Conservation (phyloP, 495 filamentous ascomycete species). For the Melanomma pulvis-pyrius region DNA sequence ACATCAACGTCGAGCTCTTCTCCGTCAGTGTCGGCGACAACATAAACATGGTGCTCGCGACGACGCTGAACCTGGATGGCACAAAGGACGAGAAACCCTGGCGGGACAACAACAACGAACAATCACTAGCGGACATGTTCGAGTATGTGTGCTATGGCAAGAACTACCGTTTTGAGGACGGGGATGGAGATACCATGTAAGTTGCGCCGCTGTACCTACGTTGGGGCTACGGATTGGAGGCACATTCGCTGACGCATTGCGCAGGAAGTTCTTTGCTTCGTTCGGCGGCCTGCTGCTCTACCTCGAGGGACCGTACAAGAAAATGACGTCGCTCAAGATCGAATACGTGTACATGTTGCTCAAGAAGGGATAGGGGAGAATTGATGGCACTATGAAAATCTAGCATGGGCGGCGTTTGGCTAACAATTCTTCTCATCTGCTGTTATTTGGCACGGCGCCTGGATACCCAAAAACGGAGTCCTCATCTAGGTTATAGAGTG, state of each 20-base stretch:
- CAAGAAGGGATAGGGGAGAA: slow-evolving; percentile 67
- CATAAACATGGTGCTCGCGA: slow-evolving; percentile 77
- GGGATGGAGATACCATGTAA: slow-evolving; percentile 57
- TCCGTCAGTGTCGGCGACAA: slow-evolving; percentile 71
- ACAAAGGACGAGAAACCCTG: slow-evolving; percentile 73
- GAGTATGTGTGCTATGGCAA: slow-evolving; percentile 99
- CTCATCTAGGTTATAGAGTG: slow-evolving; percentile 42
- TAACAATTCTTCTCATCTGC: slow-evolving; percentile 2
- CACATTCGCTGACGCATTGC: slow-evolving; percentile 20
- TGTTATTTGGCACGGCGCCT: slow-evolving; percentile 19
- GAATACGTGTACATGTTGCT: slow-evolving; percentile 91
- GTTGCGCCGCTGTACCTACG: slow-evolving; percentile 1
- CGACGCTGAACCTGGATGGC: slow-evolving; percentile 84
- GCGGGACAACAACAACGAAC: slow-evolving; percentile 75
- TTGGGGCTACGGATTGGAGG: background rate
- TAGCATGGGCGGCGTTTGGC: slow-evolving; percentile 33
- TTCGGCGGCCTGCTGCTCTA: slow-evolving; percentile 90
- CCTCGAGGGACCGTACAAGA: slow-evolving; percentile 93
- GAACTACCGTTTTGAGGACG: slow-evolving; percentile 96
- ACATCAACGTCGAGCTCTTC: slow-evolving; percentile 94
- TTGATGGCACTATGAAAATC: background rate
- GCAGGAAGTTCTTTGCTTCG: slow-evolving; percentile 86
- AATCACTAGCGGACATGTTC: slow-evolving; percentile 83
- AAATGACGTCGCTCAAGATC: slow-evolving; percentile 83
- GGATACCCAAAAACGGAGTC: slow-evolving; percentile 26